These are phyloP conservation scores for Odonthalia washingtoniensis DNA, from an alignment of 31 red algal species.

Conservation along the genomic window DNA sequence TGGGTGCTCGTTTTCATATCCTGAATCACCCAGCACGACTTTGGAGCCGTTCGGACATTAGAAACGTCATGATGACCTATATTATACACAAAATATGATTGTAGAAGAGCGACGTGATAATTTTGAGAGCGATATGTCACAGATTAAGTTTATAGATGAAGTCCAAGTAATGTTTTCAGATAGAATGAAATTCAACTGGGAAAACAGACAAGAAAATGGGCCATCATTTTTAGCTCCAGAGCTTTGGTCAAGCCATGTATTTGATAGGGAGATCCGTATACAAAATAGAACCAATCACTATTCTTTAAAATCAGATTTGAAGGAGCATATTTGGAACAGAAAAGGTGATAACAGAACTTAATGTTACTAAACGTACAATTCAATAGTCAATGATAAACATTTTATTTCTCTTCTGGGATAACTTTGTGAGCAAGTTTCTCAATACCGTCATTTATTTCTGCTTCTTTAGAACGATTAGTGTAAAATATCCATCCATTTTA, in stretches of 20 bases:
- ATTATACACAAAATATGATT: conserved; percentile 37
- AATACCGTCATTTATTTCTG: too few relatives aligned
- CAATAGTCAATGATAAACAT: too few relatives aligned
- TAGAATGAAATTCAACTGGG: not conserved
- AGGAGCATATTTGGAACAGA: too few relatives aligned
- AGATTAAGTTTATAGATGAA: not conserved
- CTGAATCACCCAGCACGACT: not conserved
- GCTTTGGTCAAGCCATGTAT: not conserved
- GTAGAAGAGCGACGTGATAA: not conserved
- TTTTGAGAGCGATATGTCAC: not conserved
- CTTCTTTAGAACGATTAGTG: too few relatives aligned
- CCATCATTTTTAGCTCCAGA: not conserved
- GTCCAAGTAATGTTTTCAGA: not conserved
- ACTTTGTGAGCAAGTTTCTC: too few relatives aligned
- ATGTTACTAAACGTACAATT: too few relatives aligned
- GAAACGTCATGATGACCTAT: conserved; percentile 28
- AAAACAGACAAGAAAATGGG: not conserved
- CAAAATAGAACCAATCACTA: not conserved
- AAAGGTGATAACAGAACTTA: too few relatives aligned
- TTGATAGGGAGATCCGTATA: not conserved
- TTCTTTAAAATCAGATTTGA: too few relatives aligned
- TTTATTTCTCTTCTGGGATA: too few relatives aligned
- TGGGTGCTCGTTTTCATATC: not conserved
- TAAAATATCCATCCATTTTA: too few relatives aligned
- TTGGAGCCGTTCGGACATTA: not conserved